phyloP scores from a whole-genome alignment of 1,284 basidiomycete species.

The Puccinia triticina region DNA sequence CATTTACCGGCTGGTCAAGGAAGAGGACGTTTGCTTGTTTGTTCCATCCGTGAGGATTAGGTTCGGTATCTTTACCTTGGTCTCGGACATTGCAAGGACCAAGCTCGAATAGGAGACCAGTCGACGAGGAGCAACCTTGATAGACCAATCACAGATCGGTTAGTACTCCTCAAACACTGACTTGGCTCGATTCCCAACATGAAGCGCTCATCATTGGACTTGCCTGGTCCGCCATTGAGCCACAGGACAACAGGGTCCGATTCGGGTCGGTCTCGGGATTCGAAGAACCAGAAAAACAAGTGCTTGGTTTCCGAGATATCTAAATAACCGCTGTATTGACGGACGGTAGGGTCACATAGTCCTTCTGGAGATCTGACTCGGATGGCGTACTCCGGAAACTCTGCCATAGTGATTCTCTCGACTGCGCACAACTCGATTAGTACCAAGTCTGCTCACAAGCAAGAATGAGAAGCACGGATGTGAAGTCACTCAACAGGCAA shows the following conservation, averaged over 20 bases:
- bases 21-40: constrained; percentile 57
- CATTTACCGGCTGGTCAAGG: constrained; percentile 59
- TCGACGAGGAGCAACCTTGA: constrained; percentile 48
- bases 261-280: constrained; percentile 59
- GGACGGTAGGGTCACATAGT: constrained; percentile 60
- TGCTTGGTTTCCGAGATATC: constrained; percentile 60
- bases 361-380: constrained; percentile 37
- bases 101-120: constrained; percentile 60
- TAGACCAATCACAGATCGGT: not conserved
- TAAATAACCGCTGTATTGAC: constrained; percentile 60
- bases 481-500: constrained; percentile 37
- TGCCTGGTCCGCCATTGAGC: constrained; percentile 61
- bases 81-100: constrained; percentile 59
- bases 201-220: constrained; percentile 50
- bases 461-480: not conserved
- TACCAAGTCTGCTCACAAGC: not conserved
- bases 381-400: constrained; percentile 50
- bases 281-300: constrained; percentile 62
- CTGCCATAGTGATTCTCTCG: constrained; percentile 42
- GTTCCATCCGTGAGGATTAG: constrained; percentile 60
- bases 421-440: not conserved
- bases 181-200: not conserved
- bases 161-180: not conserved
- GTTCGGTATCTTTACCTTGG: constrained; percentile 56
- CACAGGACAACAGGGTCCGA: constrained; percentile 61